Conservation (phyloP, 257 asterid species). For the Avicennia marina region DNA sequence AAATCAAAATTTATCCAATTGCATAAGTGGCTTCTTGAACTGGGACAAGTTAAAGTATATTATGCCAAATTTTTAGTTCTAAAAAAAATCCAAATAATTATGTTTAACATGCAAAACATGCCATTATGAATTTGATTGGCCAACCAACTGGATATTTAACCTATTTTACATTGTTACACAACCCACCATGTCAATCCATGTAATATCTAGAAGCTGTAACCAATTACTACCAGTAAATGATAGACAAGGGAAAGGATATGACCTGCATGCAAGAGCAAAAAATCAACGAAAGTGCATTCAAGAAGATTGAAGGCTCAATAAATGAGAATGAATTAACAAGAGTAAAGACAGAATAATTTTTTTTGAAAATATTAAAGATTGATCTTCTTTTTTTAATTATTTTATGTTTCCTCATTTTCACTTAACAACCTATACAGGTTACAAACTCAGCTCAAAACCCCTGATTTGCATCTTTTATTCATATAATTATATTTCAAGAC, state of each 20-base stretch:
- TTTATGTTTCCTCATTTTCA: too few species aligned
- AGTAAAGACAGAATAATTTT: background rate
- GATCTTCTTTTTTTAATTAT: too few species aligned
- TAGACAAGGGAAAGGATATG: conserved; percentile 65
- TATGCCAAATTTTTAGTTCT: background rate
- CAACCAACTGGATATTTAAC: background rate
- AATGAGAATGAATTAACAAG: background rate
- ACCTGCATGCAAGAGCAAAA: conserved; percentile 59
- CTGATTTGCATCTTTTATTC: background rate
- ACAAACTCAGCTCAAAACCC: background rate
- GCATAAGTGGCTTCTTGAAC: conserved; percentile 5
- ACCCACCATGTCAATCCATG: conserved; percentile 9
- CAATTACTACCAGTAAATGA: conserved; percentile 6
- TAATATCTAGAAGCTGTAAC: background rate
- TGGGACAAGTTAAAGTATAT: conserved; percentile 2
- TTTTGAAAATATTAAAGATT: too few species aligned
- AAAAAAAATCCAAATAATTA: background rate
- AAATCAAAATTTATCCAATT: too few species aligned
- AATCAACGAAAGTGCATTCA: conserved; percentile 4
- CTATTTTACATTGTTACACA: background rate
- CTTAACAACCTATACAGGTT: too few species aligned
- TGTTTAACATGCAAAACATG: background rate
- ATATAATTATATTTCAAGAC: background rate
- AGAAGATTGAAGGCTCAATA: conserved; percentile 1
- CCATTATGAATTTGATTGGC: background rate